Base-by-base conservation (phyloP, 2,329 filamentous ascomycete genomes). In the Venturia asperata region DNA sequence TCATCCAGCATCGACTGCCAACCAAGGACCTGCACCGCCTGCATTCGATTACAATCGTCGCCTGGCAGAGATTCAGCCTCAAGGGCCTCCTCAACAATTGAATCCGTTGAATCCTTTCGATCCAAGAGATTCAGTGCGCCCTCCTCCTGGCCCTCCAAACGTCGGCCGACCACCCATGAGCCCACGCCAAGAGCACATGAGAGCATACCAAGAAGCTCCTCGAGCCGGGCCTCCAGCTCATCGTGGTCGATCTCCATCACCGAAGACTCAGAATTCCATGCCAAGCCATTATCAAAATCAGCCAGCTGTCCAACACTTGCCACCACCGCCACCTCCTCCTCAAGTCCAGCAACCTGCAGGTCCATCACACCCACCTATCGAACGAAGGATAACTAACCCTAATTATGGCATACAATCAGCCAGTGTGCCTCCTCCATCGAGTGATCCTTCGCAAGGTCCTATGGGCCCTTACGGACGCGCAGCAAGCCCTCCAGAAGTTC, bases 401-500 rank as follows among this genome's bases (percentile, higher is more conserved):
- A 79, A 79, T 66, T 80, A 80, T 66, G 77, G 77, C 42, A 75
- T 75, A 65, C 78, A 77, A 69, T 69, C 64, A 71, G 70, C 72
- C 63, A 73, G 71, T 72, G 78, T 71, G 27, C 70, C 74, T 43
- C 74, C 70, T 45, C 83, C 84, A 55, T 82, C 87, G 67, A 83
- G 69, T 85, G 89, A 76, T 80, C 56, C 39, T 49, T 45, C 60
- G 84, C 24, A 84, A 72, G 66, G 71, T 74, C 19, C 79, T 83
- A 45, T 73, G 78, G 74, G 74, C 11, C 73, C 88, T 21, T 96
- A 93, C 78, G 86, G 87, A 66, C 81, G 84, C 39, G 86, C 86
- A 71, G 95, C 90, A 74, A 90, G 92, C 67, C 85, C 90, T n/a
- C 85, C 89, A 62, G 93, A 97, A 69, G 87, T 92, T 60, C 86